phyloP scores from a whole-genome alignment of 2,329 filamentous ascomycete species.

The Clonostachys byssicola region DNA sequence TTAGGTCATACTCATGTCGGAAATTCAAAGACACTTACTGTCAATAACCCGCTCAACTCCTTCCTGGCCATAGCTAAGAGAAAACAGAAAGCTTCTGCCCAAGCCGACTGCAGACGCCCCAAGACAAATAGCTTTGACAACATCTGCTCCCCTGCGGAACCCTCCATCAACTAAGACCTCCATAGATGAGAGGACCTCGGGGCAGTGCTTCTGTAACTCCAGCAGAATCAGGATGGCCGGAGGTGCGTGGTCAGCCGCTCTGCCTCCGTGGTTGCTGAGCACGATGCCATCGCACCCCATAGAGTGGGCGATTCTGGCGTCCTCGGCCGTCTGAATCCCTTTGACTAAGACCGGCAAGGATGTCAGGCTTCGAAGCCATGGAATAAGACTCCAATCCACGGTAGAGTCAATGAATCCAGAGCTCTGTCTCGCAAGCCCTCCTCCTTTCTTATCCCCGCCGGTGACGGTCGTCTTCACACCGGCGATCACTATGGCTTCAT shows the following conservation, averaged over 20 bases:
- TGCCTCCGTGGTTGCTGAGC: conserved; percentile 54
- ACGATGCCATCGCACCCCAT: conserved; percentile 48
- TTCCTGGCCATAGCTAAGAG: conserved; percentile 47
- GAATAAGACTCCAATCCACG: conserved; percentile 46
- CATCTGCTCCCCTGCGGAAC: conserved; percentile 46
- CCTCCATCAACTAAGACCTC: conserved; percentile 51
- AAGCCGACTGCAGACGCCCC: conserved; percentile 50
- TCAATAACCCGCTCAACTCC: conserved; percentile 51
- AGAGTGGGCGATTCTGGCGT: conserved; percentile 44
- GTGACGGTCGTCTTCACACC: conserved; percentile 2
- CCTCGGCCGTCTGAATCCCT: conserved; percentile 50
- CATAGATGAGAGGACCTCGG: conserved; percentile 41
- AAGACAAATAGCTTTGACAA: conserved; percentile 47
- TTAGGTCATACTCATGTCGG: background rate
- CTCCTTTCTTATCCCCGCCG: conserved; percentile 46
- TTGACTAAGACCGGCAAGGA: conserved; percentile 51
- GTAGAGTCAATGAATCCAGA: conserved; percentile 45
- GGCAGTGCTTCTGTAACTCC: conserved; percentile 43
- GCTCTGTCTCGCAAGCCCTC: conserved; percentile 47
- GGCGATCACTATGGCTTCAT: background rate
- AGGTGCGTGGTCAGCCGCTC: conserved; percentile 45
- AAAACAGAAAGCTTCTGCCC: conserved; percentile 47
- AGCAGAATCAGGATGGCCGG: conserved; percentile 45
- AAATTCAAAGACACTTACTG: conserved; percentile 30
- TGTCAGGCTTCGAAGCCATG: conserved; percentile 41